Evolutionary conservation across 495 filamentous ascomycete species (phyloP), one percentile per base, ranked within the genome.

Genomic region (Trichoderma orchidacearum): DNA sequence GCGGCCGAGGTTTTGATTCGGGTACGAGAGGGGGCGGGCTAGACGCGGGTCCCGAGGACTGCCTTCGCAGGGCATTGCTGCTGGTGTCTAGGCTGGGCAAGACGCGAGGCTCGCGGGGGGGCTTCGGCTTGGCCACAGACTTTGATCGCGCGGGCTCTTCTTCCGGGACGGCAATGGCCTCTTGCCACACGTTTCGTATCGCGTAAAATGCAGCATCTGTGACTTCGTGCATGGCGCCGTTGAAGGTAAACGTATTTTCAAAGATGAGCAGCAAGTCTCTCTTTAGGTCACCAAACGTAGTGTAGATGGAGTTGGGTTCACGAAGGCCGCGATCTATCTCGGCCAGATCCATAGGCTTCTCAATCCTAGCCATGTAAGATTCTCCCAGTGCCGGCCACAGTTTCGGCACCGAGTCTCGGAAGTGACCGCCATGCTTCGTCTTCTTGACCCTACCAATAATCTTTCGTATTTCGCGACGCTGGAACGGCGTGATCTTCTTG

Each of bases 261-360:
- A 90, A 77, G 64, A 98, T 82, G 35, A 85, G 75, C 45, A 81
- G 66, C 29, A 96, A 76, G 61, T 97, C 94, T 15, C 73, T 70
- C 32, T 83, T 74, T 62, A 91, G 80, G 15, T 76, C 83, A 41
- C 84, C 77, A 3, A 88, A 68, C 8, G 74, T 76, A 5, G 63
- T 51, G 64, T 96, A 97, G 8, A 23, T 25, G 51, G 75, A 66
- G 38, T 79, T 68, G 25, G 64, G 61, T n/a, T 73, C 73, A 61
- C 85, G 89, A 5, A 97, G 70, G 59, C 87, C 90, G 34, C 65
- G 71, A 61, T 97, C 93, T 65, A 97, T 87, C 2, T 82, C 85
- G 50, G 75, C 75, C 12, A 98, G 76, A 65, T 96, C 93, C 76
- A 92, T 89, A 0, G 91, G 90, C 0, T 82, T 75, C 21, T 79